Conservation (phyloP, 2,329 filamentous ascomycete species). For the Metarhizium sp. region DNA sequence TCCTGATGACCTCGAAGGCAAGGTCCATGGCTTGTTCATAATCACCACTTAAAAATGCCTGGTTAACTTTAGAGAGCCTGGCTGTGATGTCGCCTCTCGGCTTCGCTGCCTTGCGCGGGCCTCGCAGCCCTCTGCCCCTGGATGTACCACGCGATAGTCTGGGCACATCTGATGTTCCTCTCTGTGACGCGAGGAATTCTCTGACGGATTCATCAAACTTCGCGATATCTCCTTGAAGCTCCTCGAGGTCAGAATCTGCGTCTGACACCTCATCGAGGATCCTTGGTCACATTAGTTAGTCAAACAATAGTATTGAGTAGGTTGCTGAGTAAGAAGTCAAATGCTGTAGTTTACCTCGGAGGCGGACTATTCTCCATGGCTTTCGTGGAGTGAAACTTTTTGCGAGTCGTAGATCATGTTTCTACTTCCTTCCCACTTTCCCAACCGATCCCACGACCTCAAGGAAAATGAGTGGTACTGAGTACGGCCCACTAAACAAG, state of each 20-base stretch:
- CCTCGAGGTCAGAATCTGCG: conserved; percentile 34
- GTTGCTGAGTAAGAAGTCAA: not conserved
- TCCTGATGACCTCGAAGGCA: conserved; percentile 54
- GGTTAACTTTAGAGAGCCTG: conserved; percentile 56
- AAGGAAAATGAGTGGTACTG: no score
- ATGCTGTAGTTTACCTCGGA: not conserved
- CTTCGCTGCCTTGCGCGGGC: conserved; percentile 53
- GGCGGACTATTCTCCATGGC: not conserved
- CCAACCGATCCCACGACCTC: no score
- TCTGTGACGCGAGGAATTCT: conserved; percentile 29
- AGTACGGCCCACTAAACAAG: no score
- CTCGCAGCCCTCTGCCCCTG: conserved; percentile 25
- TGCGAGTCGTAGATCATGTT: not conserved
- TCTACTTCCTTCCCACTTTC: not conserved
- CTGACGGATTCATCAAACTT: conserved; percentile 33
- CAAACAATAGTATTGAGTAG: not conserved
- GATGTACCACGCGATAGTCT: conserved; percentile 11
- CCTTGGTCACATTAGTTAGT: conserved; percentile 3
- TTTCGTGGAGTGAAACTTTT: not conserved
- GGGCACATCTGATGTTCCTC: conserved; percentile 14
- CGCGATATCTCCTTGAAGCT: conserved; percentile 33
- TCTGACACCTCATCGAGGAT: conserved; percentile 24
- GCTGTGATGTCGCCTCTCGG: conserved; percentile 63
- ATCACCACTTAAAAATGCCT: conserved; percentile 54
- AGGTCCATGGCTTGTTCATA: conserved; percentile 50